phyloP scores from a whole-genome alignment of 2,329 filamentous ascomycete species.

The Daldinia sp. region DNA sequence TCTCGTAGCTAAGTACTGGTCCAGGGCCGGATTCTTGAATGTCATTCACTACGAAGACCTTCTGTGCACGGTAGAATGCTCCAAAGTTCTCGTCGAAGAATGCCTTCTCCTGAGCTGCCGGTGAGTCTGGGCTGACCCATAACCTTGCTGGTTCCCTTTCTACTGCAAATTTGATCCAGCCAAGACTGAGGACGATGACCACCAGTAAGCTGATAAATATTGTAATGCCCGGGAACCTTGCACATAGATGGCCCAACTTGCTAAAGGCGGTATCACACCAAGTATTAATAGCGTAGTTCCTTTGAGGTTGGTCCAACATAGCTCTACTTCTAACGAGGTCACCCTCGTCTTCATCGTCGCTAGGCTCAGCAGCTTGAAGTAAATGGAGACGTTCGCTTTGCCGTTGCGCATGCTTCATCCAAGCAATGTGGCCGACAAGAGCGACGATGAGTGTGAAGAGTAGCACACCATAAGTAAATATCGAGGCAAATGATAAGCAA shows the following conservation, averaged over 20 bases:
- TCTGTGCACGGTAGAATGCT: conserved; percentile 94
- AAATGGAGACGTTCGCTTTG: conserved; percentile 87
- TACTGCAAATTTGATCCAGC: conserved; percentile 89
- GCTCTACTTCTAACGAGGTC: conserved; percentile 82
- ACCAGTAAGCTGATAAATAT: conserved; percentile 81
- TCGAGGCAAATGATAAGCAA: conserved; percentile 92
- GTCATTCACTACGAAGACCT: conserved; percentile 94
- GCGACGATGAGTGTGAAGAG: conserved; percentile 75
- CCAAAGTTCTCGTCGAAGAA: conserved; percentile 96
- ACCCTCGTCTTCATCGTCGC: conserved; percentile 94
- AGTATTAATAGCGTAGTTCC: conserved; percentile 85
- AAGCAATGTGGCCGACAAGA: conserved; percentile 80
- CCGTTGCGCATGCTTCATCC: conserved; percentile 77
- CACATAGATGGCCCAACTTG: conserved; percentile 81
- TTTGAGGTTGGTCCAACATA: conserved; percentile 82
- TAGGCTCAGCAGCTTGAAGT: conserved; percentile 83
- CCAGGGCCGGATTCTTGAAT: conserved; percentile 72
- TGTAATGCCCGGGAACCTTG: conserved; percentile 85
- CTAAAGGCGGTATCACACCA: conserved; percentile 85
- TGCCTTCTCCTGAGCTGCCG: conserved; percentile 89
- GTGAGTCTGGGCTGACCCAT: conserved; percentile 96
- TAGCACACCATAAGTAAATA: conserved; percentile 84
- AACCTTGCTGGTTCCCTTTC: conserved; percentile 90
- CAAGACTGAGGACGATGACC: conserved; percentile 83
- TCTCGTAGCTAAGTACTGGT: conserved; percentile 89